Conservation (phyloP, 129 eudicot genomes). For the Escallonia rubra region DNA sequence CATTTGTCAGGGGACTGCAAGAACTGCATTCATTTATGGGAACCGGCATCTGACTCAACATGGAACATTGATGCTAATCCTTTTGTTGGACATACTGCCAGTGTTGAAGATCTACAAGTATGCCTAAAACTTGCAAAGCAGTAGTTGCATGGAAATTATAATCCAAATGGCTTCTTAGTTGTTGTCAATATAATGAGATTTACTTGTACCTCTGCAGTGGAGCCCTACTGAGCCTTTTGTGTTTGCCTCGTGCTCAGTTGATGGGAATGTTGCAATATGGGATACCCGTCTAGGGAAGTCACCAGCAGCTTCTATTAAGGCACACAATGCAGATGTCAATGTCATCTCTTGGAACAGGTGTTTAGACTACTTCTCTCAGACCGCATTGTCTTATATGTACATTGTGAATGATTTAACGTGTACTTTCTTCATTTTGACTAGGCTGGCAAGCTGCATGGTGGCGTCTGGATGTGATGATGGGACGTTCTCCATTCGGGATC, state of each 20-base stretch:
- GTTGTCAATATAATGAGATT: neutral
- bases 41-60: slow-evolving; percentile 70
- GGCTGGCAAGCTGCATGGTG: slow-evolving; percentile 84
- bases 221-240: slow-evolving; percentile 82
- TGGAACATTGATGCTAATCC: slow-evolving; percentile 78
- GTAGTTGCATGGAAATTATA: neutral
- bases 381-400: neutral
- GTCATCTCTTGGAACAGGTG: slow-evolving; percentile 99
- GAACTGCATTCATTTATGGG: slow-evolving; percentile 79
- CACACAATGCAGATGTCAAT: slow-evolving; percentile 91
- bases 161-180: neutral
- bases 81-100: slow-evolving; percentile 84
- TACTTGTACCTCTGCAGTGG: slow-evolving; percentile 59
- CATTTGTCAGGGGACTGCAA: slow-evolving; percentile 73
- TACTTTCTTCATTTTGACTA: slow-evolving; percentile 17
- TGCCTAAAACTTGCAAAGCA: neutral
- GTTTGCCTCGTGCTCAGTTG: slow-evolving; percentile 94
- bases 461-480: slow-evolving; percentile 99
- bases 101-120: slow-evolving; percentile 98
- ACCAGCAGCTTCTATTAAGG: slow-evolving; percentile 67
- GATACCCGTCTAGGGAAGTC: slow-evolving; percentile 74
- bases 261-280: slow-evolving; percentile 87
- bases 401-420: neutral
- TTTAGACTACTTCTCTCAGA: neutral
- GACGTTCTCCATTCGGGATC: slow-evolving; percentile 83